phyloP scores from a whole-genome alignment of 306 rosid species.

The Pueraria montana region DNA sequence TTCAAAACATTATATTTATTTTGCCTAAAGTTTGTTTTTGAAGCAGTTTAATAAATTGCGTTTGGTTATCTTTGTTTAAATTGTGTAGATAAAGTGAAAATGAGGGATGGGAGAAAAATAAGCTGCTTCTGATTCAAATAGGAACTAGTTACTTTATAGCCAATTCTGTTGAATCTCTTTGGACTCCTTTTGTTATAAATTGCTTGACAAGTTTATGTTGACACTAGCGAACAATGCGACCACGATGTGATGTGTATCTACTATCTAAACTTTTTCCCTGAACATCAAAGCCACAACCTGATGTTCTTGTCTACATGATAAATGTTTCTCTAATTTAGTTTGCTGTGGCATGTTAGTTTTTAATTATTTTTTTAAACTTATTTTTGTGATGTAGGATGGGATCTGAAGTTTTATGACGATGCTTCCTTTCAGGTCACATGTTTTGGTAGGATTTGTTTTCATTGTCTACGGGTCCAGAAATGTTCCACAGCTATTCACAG shows the following conservation, averaged over 20 bases:
- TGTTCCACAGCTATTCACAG: constrained; percentile 36
- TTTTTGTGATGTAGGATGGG: constrained; percentile 25
- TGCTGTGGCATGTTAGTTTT: neutral
- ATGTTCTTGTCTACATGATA: constrained; percentile 18
- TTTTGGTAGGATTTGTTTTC: constrained; percentile 12
- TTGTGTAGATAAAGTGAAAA: constrained; percentile 22
- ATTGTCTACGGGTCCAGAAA: constrained; percentile 20
- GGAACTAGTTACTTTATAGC: constrained; percentile 11
- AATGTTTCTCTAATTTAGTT: neutral
- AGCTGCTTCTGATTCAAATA: constrained; percentile 16
- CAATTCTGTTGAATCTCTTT: neutral
- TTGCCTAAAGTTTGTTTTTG: constrained; percentile 19
- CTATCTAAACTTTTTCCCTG: neutral
- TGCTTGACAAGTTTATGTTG: neutral
- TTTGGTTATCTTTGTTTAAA: constrained; percentile 16
- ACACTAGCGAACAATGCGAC: neutral
- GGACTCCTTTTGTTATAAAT: neutral
- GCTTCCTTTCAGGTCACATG: constrained; percentile 38
- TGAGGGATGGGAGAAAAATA: neutral
- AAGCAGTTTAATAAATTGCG: constrained; percentile 1
- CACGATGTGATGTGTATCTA: neutral
- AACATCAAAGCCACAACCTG: constrained; percentile 14
- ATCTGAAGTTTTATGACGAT: constrained; percentile 32
- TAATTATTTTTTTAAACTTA: neutral
- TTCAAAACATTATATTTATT: neutral